Conservation (phyloP, 441 rosid species). For the Aleurites moluccanus region DNA sequence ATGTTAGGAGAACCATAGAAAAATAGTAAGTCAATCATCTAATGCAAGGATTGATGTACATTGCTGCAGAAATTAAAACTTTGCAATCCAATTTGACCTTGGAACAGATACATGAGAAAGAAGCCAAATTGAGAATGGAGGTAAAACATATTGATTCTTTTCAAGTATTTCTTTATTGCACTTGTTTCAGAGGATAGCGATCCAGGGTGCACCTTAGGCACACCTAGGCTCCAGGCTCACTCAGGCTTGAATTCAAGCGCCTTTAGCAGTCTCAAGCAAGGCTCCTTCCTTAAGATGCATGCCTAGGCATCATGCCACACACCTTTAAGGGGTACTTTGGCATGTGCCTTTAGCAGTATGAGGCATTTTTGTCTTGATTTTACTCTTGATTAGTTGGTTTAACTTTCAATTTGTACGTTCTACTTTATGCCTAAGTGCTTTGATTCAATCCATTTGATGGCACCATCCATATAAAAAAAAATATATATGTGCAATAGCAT, state of each 20-base stretch:
- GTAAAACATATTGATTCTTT: conserved; percentile 15
- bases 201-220: neutral
- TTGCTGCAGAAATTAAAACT: conserved; percentile 55
- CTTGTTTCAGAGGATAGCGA: neutral
- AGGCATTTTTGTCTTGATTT: neutral
- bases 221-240: neutral
- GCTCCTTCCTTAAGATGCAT: neutral
- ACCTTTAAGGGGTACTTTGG: neutral
- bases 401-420: neutral
- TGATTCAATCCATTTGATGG: neutral
- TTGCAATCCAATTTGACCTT: conserved; percentile 80
- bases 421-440: too few relatives aligned
- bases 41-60: neutral
- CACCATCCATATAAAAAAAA: too few relatives aligned
- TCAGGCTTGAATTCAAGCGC: neutral
- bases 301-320: neutral
- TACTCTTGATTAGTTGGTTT: conserved; percentile 3
- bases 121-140: conserved; percentile 48
- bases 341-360: neutral
- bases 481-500: neutral
- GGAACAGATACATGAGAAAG: conserved; percentile 64
- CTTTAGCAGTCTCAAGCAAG: too few relatives aligned
- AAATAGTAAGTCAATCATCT: neutral
- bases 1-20: conserved; percentile 1
- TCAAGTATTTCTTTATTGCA: conserved; percentile 7